phyloP scores from a whole-genome alignment of 768 basidiomycete genomes.

The Tylopilus rubrobrunneus region DNA sequence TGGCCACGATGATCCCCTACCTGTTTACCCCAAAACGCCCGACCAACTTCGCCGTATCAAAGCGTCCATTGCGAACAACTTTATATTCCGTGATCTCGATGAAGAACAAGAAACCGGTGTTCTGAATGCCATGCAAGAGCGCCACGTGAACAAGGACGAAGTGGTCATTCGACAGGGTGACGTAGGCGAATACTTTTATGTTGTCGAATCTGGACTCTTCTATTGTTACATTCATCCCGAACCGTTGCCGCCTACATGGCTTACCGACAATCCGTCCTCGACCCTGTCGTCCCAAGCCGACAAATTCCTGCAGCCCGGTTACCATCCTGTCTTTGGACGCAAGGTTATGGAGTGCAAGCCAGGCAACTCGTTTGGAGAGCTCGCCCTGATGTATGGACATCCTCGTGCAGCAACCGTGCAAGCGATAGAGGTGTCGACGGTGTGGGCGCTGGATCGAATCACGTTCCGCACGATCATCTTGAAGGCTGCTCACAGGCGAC shows the following conservation, averaged over 20 bases:
- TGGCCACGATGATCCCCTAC: constrained; percentile 60
- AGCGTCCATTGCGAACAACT: constrained; percentile 80
- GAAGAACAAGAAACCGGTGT: constrained; percentile 94
- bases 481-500: constrained; percentile 83
- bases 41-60: constrained; percentile 89
- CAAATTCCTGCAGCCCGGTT: constrained; percentile 59
- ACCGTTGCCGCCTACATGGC: constrained; percentile 58
- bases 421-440: constrained; percentile 72
- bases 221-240: constrained; percentile 78
- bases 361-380: constrained; percentile 89
- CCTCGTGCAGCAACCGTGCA: constrained; percentile 93
- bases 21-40: constrained; percentile 71
- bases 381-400: constrained; percentile 98
- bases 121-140: constrained; percentile 93
- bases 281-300: constrained; percentile 40
- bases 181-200: constrained; percentile 96
- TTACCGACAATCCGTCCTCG: constrained; percentile 39
- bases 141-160: constrained; percentile 62
- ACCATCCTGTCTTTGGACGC: constrained; percentile 69
- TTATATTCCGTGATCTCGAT: constrained; percentile 94
- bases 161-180: constrained; percentile 98
- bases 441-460: constrained; percentile 96
- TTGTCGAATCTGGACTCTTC: constrained; percentile 86
- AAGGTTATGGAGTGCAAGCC: constrained; percentile 83
- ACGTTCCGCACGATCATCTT: constrained; percentile 98